Evolutionary conservation across 1,139 yeast genomes (phyloP), one percentile per base, ranked within the genome.

Genomic region (Suhomyces atakaporum): DNA sequence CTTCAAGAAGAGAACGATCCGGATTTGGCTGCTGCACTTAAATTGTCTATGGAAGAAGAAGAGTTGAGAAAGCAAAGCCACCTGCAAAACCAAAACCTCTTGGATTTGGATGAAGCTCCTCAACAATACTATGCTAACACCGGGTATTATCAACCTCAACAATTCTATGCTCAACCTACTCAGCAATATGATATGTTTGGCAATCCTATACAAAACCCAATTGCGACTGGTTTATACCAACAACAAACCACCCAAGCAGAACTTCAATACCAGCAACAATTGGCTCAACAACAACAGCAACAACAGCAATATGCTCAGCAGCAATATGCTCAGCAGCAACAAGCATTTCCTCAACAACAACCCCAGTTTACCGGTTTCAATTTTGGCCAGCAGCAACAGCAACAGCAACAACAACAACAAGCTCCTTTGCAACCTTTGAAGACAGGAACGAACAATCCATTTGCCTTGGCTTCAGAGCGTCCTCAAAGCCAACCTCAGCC

Each of bases 401-500:
- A n/a, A n/a, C n/a, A n/a, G n/a, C 72, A 61, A 37, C 69, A 54
- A 24, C 69, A 63, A 40, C 73, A 62, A 58, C 51, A 58, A 51
- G 34, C 33, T 14, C 36, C 39, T 8, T 51, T 66, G 49, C 75
- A 73, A 53, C 87, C 89, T 2, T 68, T 81, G 54, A 74, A 78
- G 50, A 84, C 96, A 0, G 96, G 96, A 1, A 77, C 92, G 3
- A 89, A 89, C 63, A 90, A 90, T 60, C 97, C 97, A 36, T 90
- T 90, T 63, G 94, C 96, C 2, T 66, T 79, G 54, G 64, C 58
- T 16, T 44, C 56, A 3, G 56, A 54, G 16, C 38, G 54, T 10
- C 35, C 26, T 39, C 53, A 26, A 50, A 53, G 39, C 54, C 40
- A 38, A 50, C 45, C 47, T 23, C 44, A 44, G 25, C 44, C 39